A percentile compares a stretch with the other conserved stretches of the same genome.
These are phyloP conservation scores for Termitomyces sp. DNA, from an alignment of 768 basidiomycete species.

Conservation along the genomic window DNA sequence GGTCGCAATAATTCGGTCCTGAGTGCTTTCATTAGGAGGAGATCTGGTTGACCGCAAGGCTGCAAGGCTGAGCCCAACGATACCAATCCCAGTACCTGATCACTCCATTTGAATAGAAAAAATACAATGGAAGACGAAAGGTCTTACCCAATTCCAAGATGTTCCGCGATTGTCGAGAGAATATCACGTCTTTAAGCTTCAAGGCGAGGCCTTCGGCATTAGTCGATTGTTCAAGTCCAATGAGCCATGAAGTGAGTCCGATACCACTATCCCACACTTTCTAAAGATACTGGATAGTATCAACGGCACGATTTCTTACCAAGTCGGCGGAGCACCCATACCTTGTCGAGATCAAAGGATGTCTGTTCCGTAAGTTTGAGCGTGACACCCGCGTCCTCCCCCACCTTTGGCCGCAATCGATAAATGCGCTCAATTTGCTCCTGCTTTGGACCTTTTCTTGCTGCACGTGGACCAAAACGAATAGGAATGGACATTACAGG, in stretches of 20 bases:
- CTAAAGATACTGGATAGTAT: conserved; percentile 39
- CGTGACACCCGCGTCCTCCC: conserved; percentile 13
- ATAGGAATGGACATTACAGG: conserved; percentile 71
- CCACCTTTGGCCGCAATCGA: conserved; percentile 21
- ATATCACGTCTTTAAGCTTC: conserved; percentile 29
- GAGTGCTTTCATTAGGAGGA: conserved; percentile 5
- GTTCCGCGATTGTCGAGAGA: conserved; percentile 30
- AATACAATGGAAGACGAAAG: neutral
- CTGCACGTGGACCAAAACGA: conserved; percentile 24
- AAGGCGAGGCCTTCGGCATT: conserved; percentile 5
- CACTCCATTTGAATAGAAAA: neutral
- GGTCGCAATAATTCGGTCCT: conserved; percentile 48
- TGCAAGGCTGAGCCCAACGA: conserved; percentile 66
- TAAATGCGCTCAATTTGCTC: conserved; percentile 62
- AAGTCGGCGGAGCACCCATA: conserved; percentile 23
- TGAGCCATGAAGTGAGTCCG: conserved; percentile 77
- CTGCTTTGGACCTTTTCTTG: conserved; percentile 45
- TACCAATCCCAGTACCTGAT: conserved; percentile 79
- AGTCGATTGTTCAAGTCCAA: conserved; percentile 23
- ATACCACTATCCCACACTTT: conserved; percentile 98
- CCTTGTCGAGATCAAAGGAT: conserved; percentile 92
- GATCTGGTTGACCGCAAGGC: conserved; percentile 39
- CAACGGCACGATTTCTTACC: conserved; percentile 4
- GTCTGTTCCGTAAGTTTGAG: conserved; percentile 72
- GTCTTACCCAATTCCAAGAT: conserved; percentile 69